Evolutionary conservation across 805 yeast genomes (phyloP).

Genomic region (Clavispora asparagi): DNA sequence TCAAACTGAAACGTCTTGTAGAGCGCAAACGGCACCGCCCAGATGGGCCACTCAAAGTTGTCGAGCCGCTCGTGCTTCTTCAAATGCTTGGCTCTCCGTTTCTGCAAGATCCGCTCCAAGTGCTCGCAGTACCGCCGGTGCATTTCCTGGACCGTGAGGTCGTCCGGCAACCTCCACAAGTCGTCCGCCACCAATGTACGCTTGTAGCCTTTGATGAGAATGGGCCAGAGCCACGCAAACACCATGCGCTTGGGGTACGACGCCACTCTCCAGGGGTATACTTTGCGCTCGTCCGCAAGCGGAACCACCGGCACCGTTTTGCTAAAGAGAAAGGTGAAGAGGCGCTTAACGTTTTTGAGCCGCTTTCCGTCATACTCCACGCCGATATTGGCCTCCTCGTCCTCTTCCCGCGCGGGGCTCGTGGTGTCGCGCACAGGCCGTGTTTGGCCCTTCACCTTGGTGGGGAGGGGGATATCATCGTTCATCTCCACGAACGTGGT

Average conservation of each 20-base stretch:
- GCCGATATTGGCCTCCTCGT: conserved; percentile 8
- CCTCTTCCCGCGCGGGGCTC: neutral
- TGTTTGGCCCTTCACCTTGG: neutral
- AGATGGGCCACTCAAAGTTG: conserved; percentile 36
- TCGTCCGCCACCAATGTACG: conserved; percentile 35
- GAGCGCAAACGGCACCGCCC: conserved; percentile 39
- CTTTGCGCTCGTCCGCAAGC: conserved; percentile 42
- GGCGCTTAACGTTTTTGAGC: conserved; percentile 43
- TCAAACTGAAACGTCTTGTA: conserved; percentile 46
- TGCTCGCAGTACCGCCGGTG: conserved; percentile 23
- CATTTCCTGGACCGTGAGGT: conserved; percentile 33
- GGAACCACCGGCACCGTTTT: conserved; percentile 50
- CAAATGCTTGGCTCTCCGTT: conserved; percentile 17
- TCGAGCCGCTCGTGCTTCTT: conserved; percentile 8
- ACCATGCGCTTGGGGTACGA: conserved; percentile 31
- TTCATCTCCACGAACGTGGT: conserved; percentile 11
- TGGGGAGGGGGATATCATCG: conserved; percentile 3
- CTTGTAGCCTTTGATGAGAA: conserved; percentile 36
- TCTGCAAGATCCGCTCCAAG: conserved; percentile 18
- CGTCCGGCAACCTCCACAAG: conserved; percentile 31
- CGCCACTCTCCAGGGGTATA: conserved; percentile 41
- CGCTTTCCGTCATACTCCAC: neutral
- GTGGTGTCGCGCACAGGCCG: neutral
- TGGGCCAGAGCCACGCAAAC: conserved; percentile 38
- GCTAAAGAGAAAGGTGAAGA: conserved; percentile 46